A percentile compares a stretch with the other conserved stretches of the same genome.
phyloP scores from a whole-genome alignment of 441 rosid species.

The Populus hybrid region DNA sequence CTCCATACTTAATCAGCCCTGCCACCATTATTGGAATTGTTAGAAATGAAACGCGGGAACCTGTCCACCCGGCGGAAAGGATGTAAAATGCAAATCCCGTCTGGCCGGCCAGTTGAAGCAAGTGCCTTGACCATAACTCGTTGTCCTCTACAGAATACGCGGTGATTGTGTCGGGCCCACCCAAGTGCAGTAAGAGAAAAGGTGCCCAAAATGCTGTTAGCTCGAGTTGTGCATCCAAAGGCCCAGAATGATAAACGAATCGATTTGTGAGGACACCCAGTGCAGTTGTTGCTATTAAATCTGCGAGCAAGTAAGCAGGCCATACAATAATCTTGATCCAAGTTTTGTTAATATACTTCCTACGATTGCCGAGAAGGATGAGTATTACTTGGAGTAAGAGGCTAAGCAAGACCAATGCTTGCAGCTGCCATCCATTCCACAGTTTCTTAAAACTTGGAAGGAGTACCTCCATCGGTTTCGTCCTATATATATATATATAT shows the following conservation, averaged over 20 bases:
- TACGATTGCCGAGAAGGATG: constrained; percentile 20
- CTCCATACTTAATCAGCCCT: constrained; percentile 34
- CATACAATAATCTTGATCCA: constrained; percentile 20
- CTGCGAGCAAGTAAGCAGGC: constrained; percentile 34
- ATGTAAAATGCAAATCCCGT: constrained; percentile 22
- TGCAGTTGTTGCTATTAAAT: constrained; percentile 16
- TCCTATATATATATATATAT: not conserved
- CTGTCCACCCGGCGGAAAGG: constrained; percentile 15
- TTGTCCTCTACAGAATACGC: constrained; percentile 32
- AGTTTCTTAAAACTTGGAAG: not conserved
- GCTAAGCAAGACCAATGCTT: constrained; percentile 17
- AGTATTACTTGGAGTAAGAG: constrained; percentile 27
- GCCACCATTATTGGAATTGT: constrained; percentile 13
- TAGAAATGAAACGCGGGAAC: constrained; percentile 8
- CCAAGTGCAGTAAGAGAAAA: no score
- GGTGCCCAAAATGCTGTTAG: no score
- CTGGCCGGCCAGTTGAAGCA: constrained; percentile 17
- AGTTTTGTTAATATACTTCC: constrained; percentile 12
- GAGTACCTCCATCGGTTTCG: not conserved
- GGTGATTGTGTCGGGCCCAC: no score
- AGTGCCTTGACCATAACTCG: constrained; percentile 38
- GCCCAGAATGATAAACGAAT: no score
- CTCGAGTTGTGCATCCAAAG: no score
- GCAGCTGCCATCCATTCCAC: constrained; percentile 40
- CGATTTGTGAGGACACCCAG: constrained; percentile 2